phyloP scores from a whole-genome alignment of 2,329 filamentous ascomycete species.

The Botrytis byssoidea region DNA sequence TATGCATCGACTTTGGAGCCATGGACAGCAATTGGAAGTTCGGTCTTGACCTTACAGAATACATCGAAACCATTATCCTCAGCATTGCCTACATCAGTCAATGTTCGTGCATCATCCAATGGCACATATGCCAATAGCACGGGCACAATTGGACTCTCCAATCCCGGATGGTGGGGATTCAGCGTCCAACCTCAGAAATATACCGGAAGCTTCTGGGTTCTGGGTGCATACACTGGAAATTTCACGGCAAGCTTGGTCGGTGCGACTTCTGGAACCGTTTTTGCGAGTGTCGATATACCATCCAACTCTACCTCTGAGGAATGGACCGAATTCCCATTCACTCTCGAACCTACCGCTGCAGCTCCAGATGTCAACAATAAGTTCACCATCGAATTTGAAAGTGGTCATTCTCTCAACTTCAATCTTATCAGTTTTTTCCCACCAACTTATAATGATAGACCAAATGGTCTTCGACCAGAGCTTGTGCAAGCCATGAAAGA shows the following conservation, averaged over 20 bases:
- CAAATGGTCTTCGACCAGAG: conserved; percentile 57
- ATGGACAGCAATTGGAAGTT: conserved; percentile 31
- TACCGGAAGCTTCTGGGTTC: conserved; percentile 35
- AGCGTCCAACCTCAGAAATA: conserved; percentile 34
- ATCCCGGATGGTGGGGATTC: conserved; percentile 59
- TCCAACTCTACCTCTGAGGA: conserved; percentile 22
- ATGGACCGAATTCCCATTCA: conserved; percentile 28
- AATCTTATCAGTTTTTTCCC: conserved; percentile 60
- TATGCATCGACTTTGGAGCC: conserved; percentile 49
- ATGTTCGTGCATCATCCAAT: conserved; percentile 23
- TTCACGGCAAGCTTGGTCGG: conserved; percentile 27
- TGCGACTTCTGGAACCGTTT: conserved; percentile 25
- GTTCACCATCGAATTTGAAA: conserved; percentile 52
- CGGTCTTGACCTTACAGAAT: conserved; percentile 38
- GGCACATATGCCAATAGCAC: not conserved
- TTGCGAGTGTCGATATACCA: conserved; percentile 28
- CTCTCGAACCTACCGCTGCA: conserved; percentile 20
- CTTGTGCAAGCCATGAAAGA: conserved; percentile 52
- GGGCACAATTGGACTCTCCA: conserved; percentile 48
- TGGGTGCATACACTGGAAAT: conserved; percentile 19
- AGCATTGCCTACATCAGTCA: conserved; percentile 33
- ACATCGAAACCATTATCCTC: conserved; percentile 32
- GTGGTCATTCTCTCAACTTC: conserved; percentile 49
- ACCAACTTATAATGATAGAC: conserved; percentile 55
- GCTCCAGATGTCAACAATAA: conserved; percentile 49